Base-by-base conservation (phyloP, 352 stramenopile genomes). In the Globisporangium yorkense region DNA sequence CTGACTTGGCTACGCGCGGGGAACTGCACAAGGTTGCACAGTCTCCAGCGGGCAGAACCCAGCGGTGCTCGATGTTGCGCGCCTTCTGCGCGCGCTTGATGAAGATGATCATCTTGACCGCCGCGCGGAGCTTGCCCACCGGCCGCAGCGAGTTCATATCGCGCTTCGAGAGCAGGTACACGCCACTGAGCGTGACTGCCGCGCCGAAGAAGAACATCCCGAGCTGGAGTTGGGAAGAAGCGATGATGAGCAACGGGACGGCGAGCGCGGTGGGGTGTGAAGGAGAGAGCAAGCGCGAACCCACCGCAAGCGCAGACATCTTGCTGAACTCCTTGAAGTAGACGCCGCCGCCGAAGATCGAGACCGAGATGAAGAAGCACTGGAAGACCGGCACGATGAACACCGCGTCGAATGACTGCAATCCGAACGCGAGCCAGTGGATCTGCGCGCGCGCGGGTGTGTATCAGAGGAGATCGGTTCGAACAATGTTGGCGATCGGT, bases 301-400 rank as follows among this genome's bases (percentile, higher is more conserved):
- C 24, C 59, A 82, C 73, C 49, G 74, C 58, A 12, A 87, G 64
- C 0, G 59, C 56, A 12, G 61, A 43, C 74, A 94, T 88, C 37
- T 56, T 65, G 8, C 70, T 60, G 56, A 94, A 92, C 62, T 94
- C 84, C 54, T 89, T 86, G 52, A 97, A 97, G 65, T 96, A 97
- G 5, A 97, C 72, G 12, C 86, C 88, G 9, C 88, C 88, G 8
- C 83, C 87, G 43, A 96, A 80, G 50, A 97, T 90, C 21, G 79
- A 89, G n/a, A 92, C 80, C 4, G 90, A 93, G 49, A 92, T 97
- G 70, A 94, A 96, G 65, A 96, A 96, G 54, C 90, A 94, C 68
- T 91, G 80, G 60, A 94, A 92, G 2, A 91, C 75, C 0, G 85
- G 85, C 12, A 95, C 80, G 35, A 97, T 69, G 39, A 97, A 90